Evolutionary conservation across 768 basidiomycete species (phyloP).

Genomic region (Panaeolus cyanescens): DNA sequence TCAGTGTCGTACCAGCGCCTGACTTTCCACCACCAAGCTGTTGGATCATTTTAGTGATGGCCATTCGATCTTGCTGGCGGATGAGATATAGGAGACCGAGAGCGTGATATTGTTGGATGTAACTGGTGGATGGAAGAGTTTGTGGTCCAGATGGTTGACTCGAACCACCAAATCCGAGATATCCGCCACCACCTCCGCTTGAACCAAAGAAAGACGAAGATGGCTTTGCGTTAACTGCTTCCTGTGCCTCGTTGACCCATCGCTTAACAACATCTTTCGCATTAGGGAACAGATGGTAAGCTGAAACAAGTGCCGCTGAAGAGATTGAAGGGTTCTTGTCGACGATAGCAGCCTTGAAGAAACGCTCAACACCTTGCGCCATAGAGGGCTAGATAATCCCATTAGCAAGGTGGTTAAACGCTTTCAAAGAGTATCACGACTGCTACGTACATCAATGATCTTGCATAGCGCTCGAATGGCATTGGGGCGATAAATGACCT

Average conservation of each 20-base stretch:
- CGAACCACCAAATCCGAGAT: conserved; percentile 68
- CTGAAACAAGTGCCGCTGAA: conserved; percentile 93
- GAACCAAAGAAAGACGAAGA: conserved; percentile 67
- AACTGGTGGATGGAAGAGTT: conserved; percentile 84
- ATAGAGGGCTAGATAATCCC: conserved; percentile 77
- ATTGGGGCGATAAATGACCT: conserved; percentile 98
- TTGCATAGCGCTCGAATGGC: conserved; percentile 94
- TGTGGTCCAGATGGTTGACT: conserved; percentile 63
- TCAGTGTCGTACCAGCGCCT: conserved; percentile 79
- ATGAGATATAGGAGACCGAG: conserved; percentile 92
- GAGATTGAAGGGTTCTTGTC: conserved; percentile 95
- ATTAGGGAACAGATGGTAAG: conserved; percentile 93
- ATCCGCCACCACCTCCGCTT: conserved; percentile 54
- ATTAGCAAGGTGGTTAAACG: conserved; percentile 6
- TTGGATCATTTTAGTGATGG: conserved; percentile 99
- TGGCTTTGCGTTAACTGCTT: conserved; percentile 90
- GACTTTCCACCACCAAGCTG: conserved; percentile 91
- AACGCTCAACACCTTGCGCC: conserved; percentile 97
- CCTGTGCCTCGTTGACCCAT: conserved; percentile 99
- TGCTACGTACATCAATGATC: conserved; percentile 88
- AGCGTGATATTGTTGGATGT: conserved; percentile 96
- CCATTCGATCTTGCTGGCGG: conserved; percentile 98
- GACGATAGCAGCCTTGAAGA: conserved; percentile 99
- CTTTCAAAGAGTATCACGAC: conserved; percentile 1
- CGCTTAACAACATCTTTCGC: conserved; percentile 96